Base-by-base conservation (phyloP, 495 filamentous ascomycete genomes). In the Glonium stellatum region DNA sequence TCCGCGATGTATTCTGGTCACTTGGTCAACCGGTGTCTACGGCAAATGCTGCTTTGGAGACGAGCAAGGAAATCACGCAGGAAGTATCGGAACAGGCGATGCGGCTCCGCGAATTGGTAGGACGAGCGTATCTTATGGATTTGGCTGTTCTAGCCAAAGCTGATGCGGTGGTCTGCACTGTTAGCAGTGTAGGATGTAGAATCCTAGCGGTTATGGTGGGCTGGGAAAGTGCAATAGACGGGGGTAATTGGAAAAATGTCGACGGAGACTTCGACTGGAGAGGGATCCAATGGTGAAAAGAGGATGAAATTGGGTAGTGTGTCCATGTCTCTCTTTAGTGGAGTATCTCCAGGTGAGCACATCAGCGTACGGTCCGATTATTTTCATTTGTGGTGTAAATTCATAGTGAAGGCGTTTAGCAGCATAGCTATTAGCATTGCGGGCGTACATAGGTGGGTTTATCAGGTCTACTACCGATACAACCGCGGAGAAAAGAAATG, bases 181-280 rank as follows among this genome's bases (percentile, higher is more conserved):
- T 86, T 34, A 84, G 82, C 51, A 77, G 82, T 52, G 77, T 79
- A 61, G 83, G 81, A 3, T 92, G 88, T 65, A 73, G 84, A 23
- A 46, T 91, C 50, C 61, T 92, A 50, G 88, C 82, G 21, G 86
- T 92, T 51, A 84, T 90, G 78, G 83, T 89, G 85, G 87, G 87
- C 0, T 90, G 88, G 88, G 84, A 89, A 19, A 77, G 72, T 5
- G 84, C 79, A 22, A 73, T 89, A 54, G 72, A 69, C 12, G 56
- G 77, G 22, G 76, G 72, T 19, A 71, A 75, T 34, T 92, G 88
- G 87, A 71, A 75, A 49, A 90, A 90, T 70, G 76, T 91, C n/a
- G 88, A 92, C 68, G 87, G 84, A 4, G 80, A 77, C 19, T 82
- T 73, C 62, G 74, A 74, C 13, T 87, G 85, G 84, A 73, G 71